Evolutionary conservation across 2,329 filamentous ascomycete genomes (phyloP).

Genomic region (Samsoniella hepiali): DNA sequence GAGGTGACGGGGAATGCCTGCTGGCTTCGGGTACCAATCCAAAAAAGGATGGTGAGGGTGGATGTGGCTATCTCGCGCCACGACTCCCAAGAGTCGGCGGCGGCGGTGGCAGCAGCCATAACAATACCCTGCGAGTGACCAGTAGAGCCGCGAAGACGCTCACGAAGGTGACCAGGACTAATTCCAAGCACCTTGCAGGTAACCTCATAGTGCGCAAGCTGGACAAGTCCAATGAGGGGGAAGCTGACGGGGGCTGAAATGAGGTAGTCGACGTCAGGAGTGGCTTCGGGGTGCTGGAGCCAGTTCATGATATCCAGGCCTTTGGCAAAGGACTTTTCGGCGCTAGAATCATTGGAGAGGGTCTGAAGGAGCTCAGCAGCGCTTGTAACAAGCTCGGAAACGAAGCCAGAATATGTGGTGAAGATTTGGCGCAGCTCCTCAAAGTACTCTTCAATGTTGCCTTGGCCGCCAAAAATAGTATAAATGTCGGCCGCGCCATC

Average conservation of each 20-base stretch:
- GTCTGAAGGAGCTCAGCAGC: conserved; percentile 85
- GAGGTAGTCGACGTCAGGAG: conserved; percentile 90
- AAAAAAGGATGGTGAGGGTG: conserved; percentile 91
- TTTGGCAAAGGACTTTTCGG: conserved; percentile 94
- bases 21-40: conserved; percentile 96
- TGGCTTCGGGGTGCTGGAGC: conserved; percentile 84
- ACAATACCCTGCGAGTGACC: conserved; percentile 97
- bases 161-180: conserved; percentile 82
- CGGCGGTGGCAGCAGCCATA: conserved; percentile 85
- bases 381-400: conserved; percentile 77
- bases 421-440: conserved; percentile 92
- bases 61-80: conserved; percentile 77
- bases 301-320: conserved; percentile 93
- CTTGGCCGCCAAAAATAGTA: conserved; percentile 93
- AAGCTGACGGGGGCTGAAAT: conserved; percentile 94
- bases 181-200: conserved; percentile 89
- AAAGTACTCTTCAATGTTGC: conserved; percentile 99
- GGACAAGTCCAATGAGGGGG: conserved; percentile 91
- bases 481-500: conserved; percentile 84
- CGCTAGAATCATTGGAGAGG: conserved; percentile 76
- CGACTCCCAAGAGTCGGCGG: conserved; percentile 88
- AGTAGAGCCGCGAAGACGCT: conserved; percentile 81
- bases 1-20: conserved; percentile 96
- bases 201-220: conserved; percentile 92
- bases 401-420: conserved; percentile 84